Conservation (phyloP, 106 monocot genomes). For the Vanilla planifolia region DNA sequence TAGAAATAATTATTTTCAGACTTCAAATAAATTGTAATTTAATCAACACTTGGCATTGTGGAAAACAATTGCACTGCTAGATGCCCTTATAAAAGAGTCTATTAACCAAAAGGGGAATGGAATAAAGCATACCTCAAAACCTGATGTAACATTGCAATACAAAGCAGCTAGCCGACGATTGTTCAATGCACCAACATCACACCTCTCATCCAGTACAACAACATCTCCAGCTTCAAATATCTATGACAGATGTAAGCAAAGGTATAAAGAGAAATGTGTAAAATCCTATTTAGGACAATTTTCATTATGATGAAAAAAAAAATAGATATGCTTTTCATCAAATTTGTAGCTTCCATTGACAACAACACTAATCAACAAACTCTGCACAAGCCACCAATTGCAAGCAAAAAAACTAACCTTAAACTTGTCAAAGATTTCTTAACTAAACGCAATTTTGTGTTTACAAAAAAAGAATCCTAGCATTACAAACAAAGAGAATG, state of each 20-base stretch:
- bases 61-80: no score
- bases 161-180: constrained; percentile 74
- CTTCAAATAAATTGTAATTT: no score
- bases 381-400: no score
- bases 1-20: no score
- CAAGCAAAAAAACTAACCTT: no score
- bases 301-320: neutral
- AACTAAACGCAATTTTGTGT: no score
- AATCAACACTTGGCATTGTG: no score
- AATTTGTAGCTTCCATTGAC: neutral
- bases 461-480: no score
- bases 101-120: neutral
- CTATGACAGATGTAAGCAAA: constrained; percentile 25
- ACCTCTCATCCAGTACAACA: constrained; percentile 38
- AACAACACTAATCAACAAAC: no score
- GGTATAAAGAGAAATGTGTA: neutral
- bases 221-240: constrained; percentile 99
- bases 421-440: no score
- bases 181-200: constrained; percentile 91
- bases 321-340: neutral
- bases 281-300: neutral
- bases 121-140: constrained; percentile 69
- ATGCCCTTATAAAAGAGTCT: no score
- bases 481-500: no score
- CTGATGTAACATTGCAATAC: constrained; percentile 65